These are phyloP conservation scores for Phytophthora hybrid DNA, from an alignment of 352 stramenopile genomes.

Conservation along the genomic window DNA sequence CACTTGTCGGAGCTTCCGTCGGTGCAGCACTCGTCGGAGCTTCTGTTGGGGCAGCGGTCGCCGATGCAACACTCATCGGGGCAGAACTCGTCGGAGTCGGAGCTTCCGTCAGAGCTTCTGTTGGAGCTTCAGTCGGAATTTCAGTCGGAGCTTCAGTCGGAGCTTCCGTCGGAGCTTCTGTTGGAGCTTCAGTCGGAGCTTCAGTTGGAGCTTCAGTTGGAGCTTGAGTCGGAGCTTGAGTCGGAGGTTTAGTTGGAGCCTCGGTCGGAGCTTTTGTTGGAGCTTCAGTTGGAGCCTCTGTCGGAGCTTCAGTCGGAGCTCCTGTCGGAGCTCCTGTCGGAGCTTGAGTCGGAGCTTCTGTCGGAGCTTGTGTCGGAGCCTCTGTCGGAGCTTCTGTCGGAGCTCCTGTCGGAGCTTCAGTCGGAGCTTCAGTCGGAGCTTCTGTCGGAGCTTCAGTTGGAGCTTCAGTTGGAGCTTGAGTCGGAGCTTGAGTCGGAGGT, in stretches of 20 bases:
- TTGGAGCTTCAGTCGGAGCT: neutral
- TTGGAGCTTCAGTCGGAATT: neutral
- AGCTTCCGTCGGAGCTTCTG: neutral
- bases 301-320: neutral
- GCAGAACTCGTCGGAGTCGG: neutral
- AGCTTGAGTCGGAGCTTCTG: neutral
- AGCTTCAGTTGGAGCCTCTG: neutral
- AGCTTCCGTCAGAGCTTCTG: neutral
- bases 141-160: neutral
- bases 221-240: neutral
- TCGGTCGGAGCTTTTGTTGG: neutral
- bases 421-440: too few relatives aligned
- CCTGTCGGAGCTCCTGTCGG: neutral
- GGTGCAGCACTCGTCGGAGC: neutral
- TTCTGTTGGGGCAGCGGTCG: neutral
- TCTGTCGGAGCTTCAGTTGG: too few relatives aligned
- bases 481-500: too few relatives aligned
- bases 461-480: too few relatives aligned
- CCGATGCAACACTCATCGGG: neutral
- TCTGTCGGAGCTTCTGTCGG: too few relatives aligned
- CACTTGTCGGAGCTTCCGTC: neutral
- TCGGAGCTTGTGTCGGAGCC: neutral
- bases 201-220: neutral
- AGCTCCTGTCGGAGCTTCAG: too few relatives aligned
- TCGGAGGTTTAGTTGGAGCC: neutral